These are phyloP conservation scores for Helminthosporium solani DNA, from an alignment of 2,329 filamentous ascomycete species.

Conservation along the genomic window DNA sequence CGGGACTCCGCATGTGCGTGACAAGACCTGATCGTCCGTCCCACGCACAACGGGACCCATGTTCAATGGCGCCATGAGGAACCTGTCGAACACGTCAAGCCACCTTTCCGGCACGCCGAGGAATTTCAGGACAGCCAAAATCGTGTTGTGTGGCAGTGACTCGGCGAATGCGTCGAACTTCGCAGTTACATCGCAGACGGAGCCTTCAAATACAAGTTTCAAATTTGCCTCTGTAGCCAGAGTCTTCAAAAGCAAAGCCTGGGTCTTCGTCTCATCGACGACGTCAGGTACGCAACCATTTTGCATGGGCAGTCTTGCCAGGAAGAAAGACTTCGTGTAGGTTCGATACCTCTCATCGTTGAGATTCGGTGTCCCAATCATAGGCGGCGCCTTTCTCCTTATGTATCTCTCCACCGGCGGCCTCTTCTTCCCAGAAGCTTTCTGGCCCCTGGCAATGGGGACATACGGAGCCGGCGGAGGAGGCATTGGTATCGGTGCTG, in stretches of 20 bases:
- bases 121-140: constrained; percentile 58
- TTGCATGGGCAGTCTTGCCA: constrained; percentile 23
- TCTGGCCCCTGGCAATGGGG: background rate
- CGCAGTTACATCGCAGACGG: constrained; percentile 8
- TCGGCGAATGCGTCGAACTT: constrained; percentile 56
- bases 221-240: constrained; percentile 26
- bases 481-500: constrained; percentile 10
- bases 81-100: constrained; percentile 60
- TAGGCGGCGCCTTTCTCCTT: background rate
- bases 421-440: background rate
- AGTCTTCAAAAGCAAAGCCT: constrained; percentile 27
- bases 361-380: constrained; percentile 10
- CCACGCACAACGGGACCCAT: constrained; percentile 23
- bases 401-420: background rate
- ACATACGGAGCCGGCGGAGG: constrained; percentile 3
- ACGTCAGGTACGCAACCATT: constrained; percentile 12
- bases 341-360: constrained; percentile 13
- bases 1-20: constrained; percentile 23
- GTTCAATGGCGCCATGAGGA: constrained; percentile 36
- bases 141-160: constrained; percentile 59
- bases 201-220: constrained; percentile 20
- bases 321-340: constrained; percentile 26
- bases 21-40: constrained; percentile 16
- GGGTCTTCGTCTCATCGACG: constrained; percentile 9
- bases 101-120: constrained; percentile 60